phyloP scores from a whole-genome alignment of 306 rosid genomes.

The Acacia confusa region DNA sequence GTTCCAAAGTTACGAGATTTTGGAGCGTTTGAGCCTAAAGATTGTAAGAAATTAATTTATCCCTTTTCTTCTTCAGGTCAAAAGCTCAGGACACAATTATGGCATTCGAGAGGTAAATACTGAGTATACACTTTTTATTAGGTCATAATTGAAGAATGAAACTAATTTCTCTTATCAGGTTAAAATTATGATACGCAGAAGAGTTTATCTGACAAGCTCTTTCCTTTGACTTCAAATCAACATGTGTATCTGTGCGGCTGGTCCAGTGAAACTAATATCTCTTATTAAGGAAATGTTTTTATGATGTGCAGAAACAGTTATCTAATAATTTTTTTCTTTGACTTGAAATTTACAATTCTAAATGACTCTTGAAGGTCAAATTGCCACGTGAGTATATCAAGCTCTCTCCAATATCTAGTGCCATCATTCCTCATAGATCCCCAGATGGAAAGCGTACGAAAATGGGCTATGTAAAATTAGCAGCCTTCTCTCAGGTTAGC shows the following conservation, averaged over 20 bases:
- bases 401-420: constrained; percentile 84
- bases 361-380: constrained; percentile 64
- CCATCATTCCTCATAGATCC: constrained; percentile 74
- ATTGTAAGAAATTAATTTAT: constrained; percentile 26
- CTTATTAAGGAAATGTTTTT: constrained; percentile 9
- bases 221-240: constrained; percentile 12
- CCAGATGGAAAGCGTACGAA: constrained; percentile 68
- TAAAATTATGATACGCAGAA: constrained; percentile 9
- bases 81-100: constrained; percentile 39
- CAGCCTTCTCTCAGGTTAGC: constrained; percentile 85
- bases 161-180: constrained; percentile 21
- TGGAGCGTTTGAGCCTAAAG: neutral
- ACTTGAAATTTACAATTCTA: neutral
- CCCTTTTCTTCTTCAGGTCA: constrained; percentile 52
- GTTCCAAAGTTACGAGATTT: constrained; percentile 17
- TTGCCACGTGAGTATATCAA: constrained; percentile 81
- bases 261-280: constrained; percentile 13
- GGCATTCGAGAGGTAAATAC: constrained; percentile 66
- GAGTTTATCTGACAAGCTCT: neutral
- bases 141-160: neutral
- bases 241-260: neutral
- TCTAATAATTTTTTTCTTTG: neutral
- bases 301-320: constrained; percentile 5
- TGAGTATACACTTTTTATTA: constrained; percentile 10
- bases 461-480: constrained; percentile 85